Percentiles rank a stretch among this genome's conserved stretches.
Evolutionary conservation across 441 rosid species (phyloP).

Genomic region (Metrosideros polymorpha): DNA sequence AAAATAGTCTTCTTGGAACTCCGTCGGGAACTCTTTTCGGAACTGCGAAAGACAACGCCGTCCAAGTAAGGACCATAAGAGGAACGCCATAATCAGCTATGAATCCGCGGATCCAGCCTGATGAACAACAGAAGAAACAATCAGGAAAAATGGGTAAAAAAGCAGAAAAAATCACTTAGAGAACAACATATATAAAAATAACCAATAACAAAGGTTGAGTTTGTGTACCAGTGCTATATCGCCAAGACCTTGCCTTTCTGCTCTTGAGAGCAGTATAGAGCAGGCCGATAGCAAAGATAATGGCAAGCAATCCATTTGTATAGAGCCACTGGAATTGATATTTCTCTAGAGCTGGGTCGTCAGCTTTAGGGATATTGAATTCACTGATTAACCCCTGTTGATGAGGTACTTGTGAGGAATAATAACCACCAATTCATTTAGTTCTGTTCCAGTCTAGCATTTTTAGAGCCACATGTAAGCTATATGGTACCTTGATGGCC

Average conservation of each 20-base stretch:
- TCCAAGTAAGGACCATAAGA: background rate
- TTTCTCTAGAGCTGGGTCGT: slow-evolving; percentile 35
- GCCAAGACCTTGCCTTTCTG: slow-evolving; percentile 73
- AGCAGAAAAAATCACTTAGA: background rate
- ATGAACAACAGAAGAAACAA: background rate
- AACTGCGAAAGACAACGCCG: background rate
- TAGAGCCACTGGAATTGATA: slow-evolving; percentile 68
- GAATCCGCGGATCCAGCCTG: background rate
- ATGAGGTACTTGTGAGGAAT: background rate
- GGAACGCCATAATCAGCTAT: background rate
- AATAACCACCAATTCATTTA: background rate
- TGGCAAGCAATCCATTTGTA: slow-evolving; percentile 63
- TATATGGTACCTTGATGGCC: slow-evolving; percentile 56
- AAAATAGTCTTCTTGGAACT: background rate
- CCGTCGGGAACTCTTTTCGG: background rate
- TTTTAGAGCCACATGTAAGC: background rate
- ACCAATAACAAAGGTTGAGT: background rate
- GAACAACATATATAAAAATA: background rate
- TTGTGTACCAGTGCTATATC: slow-evolving; percentile 58
- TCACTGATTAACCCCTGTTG: slow-evolving; percentile 66
- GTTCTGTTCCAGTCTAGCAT: background rate
- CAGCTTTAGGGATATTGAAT: slow-evolving; percentile 45
- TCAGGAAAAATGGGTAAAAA: background rate
- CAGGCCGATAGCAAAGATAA: slow-evolving; percentile 65
- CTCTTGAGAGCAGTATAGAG: slow-evolving; percentile 52